A percentile compares a stretch with the other conserved stretches of the same genome.
phyloP scores from a whole-genome alignment of 495 filamentous ascomycete species.

The Durotheca rogersii region DNA sequence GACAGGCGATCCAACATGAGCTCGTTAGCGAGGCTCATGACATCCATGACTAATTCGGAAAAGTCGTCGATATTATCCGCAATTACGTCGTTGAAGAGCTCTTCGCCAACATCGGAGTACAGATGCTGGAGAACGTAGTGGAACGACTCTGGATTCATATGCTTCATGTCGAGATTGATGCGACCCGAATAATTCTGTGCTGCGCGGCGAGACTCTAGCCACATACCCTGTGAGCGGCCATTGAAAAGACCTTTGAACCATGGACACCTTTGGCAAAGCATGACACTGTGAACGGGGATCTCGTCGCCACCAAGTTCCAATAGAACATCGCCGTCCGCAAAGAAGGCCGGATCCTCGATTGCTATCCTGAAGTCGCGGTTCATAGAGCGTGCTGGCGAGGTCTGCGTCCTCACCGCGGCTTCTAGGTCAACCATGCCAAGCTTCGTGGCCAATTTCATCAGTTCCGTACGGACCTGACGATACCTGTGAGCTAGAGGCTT shows the following conservation, averaged over 20 bases:
- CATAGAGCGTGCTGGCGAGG: conserved; percentile 60
- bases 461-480: conserved; percentile 74
- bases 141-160: conserved; percentile 72
- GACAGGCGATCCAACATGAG: conserved; percentile 91
- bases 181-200: conserved; percentile 45
- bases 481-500: conserved; percentile 65
- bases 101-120: conserved; percentile 78
- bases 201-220: conserved; percentile 70
- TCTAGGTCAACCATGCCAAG: conserved; percentile 70
- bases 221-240: conserved; percentile 78
- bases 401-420: conserved; percentile 71
- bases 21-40: conserved; percentile 87
- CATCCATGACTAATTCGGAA: conserved; percentile 84
- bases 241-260: conserved; percentile 91
- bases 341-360: conserved; percentile 65
- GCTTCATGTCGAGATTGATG: conserved; percentile 77
- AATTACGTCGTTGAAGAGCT: conserved; percentile 77
- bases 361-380: conserved; percentile 67
- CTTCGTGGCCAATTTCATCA: conserved; percentile 73
- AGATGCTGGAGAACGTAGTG: conserved; percentile 76
- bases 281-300: conserved; percentile 67
- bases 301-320: conserved; percentile 71
- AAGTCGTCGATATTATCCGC: conserved; percentile 75
- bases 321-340: conserved; percentile 70
- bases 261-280: conserved; percentile 82